Conservation (phyloP, 2,329 filamentous ascomycete genomes). For the Venturia asperata region DNA sequence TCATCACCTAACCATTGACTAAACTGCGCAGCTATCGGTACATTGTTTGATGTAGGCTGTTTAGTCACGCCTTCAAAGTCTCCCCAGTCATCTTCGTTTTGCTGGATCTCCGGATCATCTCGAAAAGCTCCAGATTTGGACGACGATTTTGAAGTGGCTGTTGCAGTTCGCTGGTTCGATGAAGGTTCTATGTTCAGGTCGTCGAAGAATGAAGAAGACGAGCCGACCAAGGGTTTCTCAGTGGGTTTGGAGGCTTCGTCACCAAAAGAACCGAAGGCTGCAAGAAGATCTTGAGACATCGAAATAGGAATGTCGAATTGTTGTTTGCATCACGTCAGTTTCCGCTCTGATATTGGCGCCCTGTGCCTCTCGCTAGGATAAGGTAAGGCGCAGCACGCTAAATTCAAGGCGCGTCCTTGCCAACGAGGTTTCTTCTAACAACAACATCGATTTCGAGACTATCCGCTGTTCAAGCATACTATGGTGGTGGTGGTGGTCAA, state of each 20-base stretch:
- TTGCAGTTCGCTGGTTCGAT: background rate
- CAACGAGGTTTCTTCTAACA: too few relatives aligned
- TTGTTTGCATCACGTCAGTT: background rate
- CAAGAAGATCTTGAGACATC: conserved; percentile 20
- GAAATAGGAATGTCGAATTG: background rate
- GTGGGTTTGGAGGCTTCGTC: background rate
- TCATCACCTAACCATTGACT: conserved; percentile 13
- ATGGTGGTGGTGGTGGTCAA: too few relatives aligned
- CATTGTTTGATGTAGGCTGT: conserved; percentile 7
- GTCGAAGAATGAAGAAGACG: conserved; percentile 17
- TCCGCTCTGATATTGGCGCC: background rate
- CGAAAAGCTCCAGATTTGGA: background rate
- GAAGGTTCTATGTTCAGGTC: conserved; percentile 10
- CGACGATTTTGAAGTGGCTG: background rate
- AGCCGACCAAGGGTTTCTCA: background rate
- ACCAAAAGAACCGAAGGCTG: conserved; percentile 14
- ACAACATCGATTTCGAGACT: too few relatives aligned
- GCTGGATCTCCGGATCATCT: background rate
- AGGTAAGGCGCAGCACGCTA: too few relatives aligned
- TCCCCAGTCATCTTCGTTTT: conserved; percentile 34
- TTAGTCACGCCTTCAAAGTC: conserved; percentile 33
- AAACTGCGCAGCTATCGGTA: conserved; percentile 8
- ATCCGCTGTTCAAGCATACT: too few relatives aligned
- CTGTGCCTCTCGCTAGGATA: background rate
- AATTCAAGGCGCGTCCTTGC: too few relatives aligned